Evolutionary conservation across 169 alveolate species (phyloP).

Genomic region (Plasmodium knowlesi): DNA sequence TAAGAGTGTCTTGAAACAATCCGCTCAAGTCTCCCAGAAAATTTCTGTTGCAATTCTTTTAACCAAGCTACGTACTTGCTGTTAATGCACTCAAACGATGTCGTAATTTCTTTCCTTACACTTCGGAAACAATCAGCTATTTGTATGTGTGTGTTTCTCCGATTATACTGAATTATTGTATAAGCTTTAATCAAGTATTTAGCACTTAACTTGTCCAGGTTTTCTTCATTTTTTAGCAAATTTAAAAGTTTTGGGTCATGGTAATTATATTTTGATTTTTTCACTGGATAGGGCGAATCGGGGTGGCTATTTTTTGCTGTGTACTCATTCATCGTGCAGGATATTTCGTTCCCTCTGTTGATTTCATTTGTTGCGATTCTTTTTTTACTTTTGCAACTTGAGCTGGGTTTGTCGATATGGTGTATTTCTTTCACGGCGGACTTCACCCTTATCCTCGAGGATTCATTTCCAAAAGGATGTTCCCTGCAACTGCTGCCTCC

Average conservation of each 20-base stretch:
- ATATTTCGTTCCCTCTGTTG: neutral
- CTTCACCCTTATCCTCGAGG: neutral
- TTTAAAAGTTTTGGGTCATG: slow-evolving; percentile 44
- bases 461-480: neutral
- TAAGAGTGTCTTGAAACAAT: slow-evolving; percentile 23
- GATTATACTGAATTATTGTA: slow-evolving; percentile 72
- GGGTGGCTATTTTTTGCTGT: slow-evolving; percentile 4
- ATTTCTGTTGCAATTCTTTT: slow-evolving; percentile 33
- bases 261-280: slow-evolving; percentile 52
- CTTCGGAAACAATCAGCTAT: slow-evolving; percentile 66
- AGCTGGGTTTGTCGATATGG: slow-evolving; percentile 20
- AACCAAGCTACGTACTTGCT: slow-evolving; percentile 27
- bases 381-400: slow-evolving; percentile 43
- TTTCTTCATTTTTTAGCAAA: slow-evolving; percentile 55
- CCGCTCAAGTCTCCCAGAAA: slow-evolving; percentile 19
- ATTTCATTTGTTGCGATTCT: slow-evolving; percentile 23
- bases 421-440: neutral
- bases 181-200: slow-evolving; percentile 68
- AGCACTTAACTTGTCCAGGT: slow-evolving; percentile 65
- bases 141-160: slow-evolving; percentile 64
- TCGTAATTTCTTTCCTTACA: slow-evolving; percentile 38
- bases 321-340: neutral
- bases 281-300: slow-evolving; percentile 63
- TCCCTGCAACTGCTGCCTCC: neutral
- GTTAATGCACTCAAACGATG: slow-evolving; percentile 30